These are phyloP conservation scores for Fusarium nematophilum DNA, from an alignment of 2,329 filamentous ascomycete species.

Conservation along the genomic window DNA sequence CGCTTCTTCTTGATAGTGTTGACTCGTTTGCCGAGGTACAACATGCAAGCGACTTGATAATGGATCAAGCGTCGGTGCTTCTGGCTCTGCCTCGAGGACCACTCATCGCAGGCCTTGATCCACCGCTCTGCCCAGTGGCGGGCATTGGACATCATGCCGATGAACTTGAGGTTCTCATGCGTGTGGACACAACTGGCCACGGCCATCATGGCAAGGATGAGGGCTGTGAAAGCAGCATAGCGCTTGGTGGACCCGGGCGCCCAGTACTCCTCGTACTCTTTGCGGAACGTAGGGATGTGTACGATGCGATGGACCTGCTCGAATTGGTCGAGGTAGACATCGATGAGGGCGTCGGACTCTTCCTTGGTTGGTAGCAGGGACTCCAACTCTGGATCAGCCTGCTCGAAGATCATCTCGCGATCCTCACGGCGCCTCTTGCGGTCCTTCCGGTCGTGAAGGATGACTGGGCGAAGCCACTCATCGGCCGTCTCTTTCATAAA, in stretches of 20 bases:
- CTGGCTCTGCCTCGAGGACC: constrained; percentile 67
- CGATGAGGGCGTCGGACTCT: constrained; percentile 61
- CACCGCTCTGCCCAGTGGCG: constrained; percentile 66
- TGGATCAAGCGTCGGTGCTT: constrained; percentile 71
- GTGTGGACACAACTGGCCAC: constrained; percentile 69
- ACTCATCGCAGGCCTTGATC: constrained; percentile 66
- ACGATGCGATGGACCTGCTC: constrained; percentile 68
- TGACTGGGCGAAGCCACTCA: constrained; percentile 69
- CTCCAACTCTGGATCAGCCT: constrained; percentile 63
- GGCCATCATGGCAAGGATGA: constrained; percentile 69
- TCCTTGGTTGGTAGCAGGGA: constrained; percentile 60
- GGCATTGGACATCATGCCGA: constrained; percentile 68
- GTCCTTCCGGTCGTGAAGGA: constrained; percentile 67
- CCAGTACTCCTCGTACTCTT: constrained; percentile 68
- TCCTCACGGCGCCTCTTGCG: constrained; percentile 64
- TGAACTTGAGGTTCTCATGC: constrained; percentile 63
- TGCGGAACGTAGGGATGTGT: constrained; percentile 68
- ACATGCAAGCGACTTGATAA: constrained; percentile 68
- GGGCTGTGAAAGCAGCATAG: constrained; percentile 65
- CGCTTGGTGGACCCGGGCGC: constrained; percentile 55
- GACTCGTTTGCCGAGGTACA: constrained; percentile 71
- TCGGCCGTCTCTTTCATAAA: constrained; percentile 73
- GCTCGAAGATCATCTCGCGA: constrained; percentile 60
- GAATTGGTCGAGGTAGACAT: constrained; percentile 65
- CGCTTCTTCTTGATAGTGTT: constrained; percentile 74